These are phyloP conservation scores for Psilocybe subaeruginosa DNA, from an alignment of 768 basidiomycete genomes.

Conservation along the genomic window DNA sequence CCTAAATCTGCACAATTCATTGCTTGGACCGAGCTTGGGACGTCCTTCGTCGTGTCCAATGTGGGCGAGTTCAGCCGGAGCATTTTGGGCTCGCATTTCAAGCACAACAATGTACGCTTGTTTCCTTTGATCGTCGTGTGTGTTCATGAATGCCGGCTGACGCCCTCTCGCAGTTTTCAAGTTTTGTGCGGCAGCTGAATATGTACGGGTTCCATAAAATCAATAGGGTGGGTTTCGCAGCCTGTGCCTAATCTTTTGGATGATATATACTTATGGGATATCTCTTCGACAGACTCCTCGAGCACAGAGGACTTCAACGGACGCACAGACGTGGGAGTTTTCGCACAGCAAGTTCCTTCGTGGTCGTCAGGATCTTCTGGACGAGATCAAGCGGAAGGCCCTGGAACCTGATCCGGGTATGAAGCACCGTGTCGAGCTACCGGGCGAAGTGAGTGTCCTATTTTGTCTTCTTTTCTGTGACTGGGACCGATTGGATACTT, in stretches of 20 bases:
- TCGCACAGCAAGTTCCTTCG: slow-evolving; percentile 86
- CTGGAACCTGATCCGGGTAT: slow-evolving; percentile 76
- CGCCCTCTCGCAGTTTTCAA: slow-evolving; percentile 69
- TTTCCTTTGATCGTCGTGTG: not conserved
- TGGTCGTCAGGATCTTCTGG: slow-evolving; percentile 77
- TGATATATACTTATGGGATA: not conserved
- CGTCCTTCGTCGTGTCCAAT: slow-evolving; percentile 85
- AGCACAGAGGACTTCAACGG: slow-evolving; percentile 78
- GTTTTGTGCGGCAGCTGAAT: slow-evolving; percentile 93
- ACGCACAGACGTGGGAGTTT: slow-evolving; percentile 89
- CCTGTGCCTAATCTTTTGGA: not conserved
- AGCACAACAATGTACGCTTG: slow-evolving; percentile 80
- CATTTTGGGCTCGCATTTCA: slow-evolving; percentile 86
- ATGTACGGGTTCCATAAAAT: slow-evolving; percentile 98
- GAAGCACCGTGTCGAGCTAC: slow-evolving; percentile 77
- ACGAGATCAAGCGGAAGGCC: slow-evolving; percentile 87
- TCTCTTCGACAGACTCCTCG: slow-evolving; percentile 64
- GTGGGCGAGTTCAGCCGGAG: slow-evolving; percentile 85
- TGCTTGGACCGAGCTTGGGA: slow-evolving; percentile 80
- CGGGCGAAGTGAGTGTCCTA: slow-evolving; percentile 65
- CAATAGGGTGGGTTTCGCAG: slow-evolving; percentile 64
- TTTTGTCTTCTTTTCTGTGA: slow-evolving; percentile 3
- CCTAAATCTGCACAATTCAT: slow-evolving; percentile 80
- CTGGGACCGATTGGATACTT: slow-evolving; percentile 17
- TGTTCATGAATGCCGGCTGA: slow-evolving; percentile 4